These are phyloP conservation scores for Saururus chinensis DNA, from an alignment of 164 flowering plant genomes.

Conservation along the genomic window DNA sequence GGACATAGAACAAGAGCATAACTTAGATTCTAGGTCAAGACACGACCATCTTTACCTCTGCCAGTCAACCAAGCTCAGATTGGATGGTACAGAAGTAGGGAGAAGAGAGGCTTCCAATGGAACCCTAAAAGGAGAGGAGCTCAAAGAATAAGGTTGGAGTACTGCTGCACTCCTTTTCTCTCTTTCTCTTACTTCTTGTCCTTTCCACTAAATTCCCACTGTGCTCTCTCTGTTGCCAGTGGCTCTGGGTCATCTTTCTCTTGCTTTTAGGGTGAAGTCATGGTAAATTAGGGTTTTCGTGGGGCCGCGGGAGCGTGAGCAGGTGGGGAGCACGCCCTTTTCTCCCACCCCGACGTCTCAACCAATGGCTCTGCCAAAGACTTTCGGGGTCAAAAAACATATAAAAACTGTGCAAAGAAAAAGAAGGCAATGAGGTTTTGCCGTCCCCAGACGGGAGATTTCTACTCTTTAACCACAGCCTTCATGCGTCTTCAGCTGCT, in stretches of 20 bases:
- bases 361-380: not conserved
- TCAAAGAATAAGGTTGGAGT: not conserved
- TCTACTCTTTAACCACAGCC: too few relatives aligned
- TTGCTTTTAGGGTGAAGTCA: not conserved
- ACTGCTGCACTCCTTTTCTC: not conserved
- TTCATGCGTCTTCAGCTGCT: too few relatives aligned
- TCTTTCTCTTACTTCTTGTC: not conserved
- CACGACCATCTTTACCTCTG: not conserved
- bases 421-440: too few relatives aligned
- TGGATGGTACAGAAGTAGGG: not conserved
- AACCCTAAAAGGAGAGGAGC: not conserved
- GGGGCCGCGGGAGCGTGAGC: not conserved
- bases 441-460: too few relatives aligned
- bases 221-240: not conserved
- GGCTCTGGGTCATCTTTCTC: not conserved
- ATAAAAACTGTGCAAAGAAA: too few relatives aligned
- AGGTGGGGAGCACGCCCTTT: not conserved
- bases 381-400: too few relatives aligned
- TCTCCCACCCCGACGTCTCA: not conserved
- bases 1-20: not conserved
- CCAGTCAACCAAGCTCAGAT: not conserved
- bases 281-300: not conserved
- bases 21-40: not conserved
- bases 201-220: not conserved
- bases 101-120: not conserved